Base-by-base conservation (phyloP, 768 basidiomycete species). In the Gymnopilus dilepis region DNA sequence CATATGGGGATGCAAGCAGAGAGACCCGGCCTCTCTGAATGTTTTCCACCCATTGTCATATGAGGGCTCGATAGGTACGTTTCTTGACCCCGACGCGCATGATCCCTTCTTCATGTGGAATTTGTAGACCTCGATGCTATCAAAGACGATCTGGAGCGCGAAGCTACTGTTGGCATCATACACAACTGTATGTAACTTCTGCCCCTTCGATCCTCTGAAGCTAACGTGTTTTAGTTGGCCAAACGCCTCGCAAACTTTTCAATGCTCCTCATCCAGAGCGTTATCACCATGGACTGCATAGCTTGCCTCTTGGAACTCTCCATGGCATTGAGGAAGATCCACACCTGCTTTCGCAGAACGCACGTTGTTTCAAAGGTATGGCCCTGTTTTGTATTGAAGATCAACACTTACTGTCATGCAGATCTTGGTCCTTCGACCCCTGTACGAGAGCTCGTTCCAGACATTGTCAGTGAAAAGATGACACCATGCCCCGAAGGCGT, bases 41-140 rank as follows among this genome's bases (percentile, higher is more conserved):
- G 91, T 89, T 6, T 97, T 94, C 78, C 95, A 97, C 73, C 96
- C 95, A 0, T 76, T 97, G 34, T 96, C 94, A 15, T 97, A 97
- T 68, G 94, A 95, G 67, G 94, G 95, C 3, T 89, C 92, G 0
- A 91, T 97, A 63, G 89, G 92, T 87, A 60, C 19, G 78, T 57
- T 31, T 34, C 42, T 2, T 28, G 13, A 26, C 33, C 40, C 24
- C 45, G 60, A 58, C 24, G 56, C 45, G 22, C 22, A 22, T 12
- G 21, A n/a, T 6, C 38, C 24, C 47, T 4, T 48, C 53, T 4
- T 53, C 7, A 52, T 58, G 0, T 24, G 37, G 28, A 31, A 24
- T 30, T 6, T 21, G 12, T 54, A 92, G 95, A 97, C 73, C 76
- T 98, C 22, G 96, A 97, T 71, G 74, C 83, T 3, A 97, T 98